Base-by-base conservation (phyloP, 2,329 filamentous ascomycete species). In the Clonostachys rhizophaga region DNA sequence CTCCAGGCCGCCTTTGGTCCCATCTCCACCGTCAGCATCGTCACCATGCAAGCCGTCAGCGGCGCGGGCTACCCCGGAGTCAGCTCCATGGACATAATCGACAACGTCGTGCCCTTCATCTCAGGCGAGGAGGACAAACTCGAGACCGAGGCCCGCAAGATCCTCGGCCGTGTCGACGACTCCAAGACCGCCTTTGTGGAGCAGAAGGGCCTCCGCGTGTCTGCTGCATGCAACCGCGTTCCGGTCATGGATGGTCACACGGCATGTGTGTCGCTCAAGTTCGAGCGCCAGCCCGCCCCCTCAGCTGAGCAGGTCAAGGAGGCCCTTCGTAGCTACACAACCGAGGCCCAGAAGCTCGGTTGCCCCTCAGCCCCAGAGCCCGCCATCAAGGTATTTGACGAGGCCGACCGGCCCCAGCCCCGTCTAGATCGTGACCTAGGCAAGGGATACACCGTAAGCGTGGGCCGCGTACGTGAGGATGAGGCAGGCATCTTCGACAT, bases 21-120 rank as follows among this genome's bases (percentile, higher is more conserved):
- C 58, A 87, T 96, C 55, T 86, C 89, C 51, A 67, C 71, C 56
- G 83, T 83, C 57, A 82, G 76, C 55, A 89, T 97, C 45, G 91
- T 96, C 57, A 97, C 94, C 40, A 84, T 96, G 79, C 94, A 97
- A 72, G 92, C 94, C 49, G 84, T 97, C 42, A 95, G 89, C 2
- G 92, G 94, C 49, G 92, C 91, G 7, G 94, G 92, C 33, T 95
- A 94, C 71, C 89, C 89, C 5, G 89, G 89, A 54, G 89, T 97
- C 37, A 86, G 87, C 63, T 89, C 82, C 68, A 96, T 97, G 91
- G 94, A 97, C 68, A 87, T 97, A 51, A 73, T 97, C 52, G 94
- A 97, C 72, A 97, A 97, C 63, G 87, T 97, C 3, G 89, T 99
- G 41, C 94, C 94, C 9, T 96, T 83, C 69, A 99, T 97, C 64